Evolutionary conservation across 805 yeast species (phyloP).

Genomic region (Lipomyces chichibuensis): DNA sequence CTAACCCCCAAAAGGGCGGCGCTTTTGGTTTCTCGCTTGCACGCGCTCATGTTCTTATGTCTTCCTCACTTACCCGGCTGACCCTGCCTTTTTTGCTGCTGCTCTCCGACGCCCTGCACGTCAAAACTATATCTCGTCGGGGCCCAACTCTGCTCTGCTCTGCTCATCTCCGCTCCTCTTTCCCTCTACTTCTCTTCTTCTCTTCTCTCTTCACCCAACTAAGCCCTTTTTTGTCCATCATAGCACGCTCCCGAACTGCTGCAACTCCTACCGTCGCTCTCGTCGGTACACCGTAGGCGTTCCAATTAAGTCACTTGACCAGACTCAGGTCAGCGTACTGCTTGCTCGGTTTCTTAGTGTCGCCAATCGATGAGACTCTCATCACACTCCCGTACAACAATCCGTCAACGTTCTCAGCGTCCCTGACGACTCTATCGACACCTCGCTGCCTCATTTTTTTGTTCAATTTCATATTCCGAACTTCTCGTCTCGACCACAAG

Average conservation of each 20-base stretch:
- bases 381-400: neutral
- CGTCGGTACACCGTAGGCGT: neutral
- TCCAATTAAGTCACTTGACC: neutral
- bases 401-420: neutral
- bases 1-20: too few species aligned
- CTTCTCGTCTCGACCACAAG: constrained; percentile 2
- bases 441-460: neutral
- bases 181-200: neutral
- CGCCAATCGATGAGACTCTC: neutral
- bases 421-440: neutral
- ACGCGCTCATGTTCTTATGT: neutral
- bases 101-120: constrained; percentile 5
- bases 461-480: neutral
- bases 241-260: too few species aligned
- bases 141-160: constrained; percentile 16
- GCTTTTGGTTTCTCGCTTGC: neutral
- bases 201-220: neutral
- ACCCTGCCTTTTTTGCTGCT: neutral
- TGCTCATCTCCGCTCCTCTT: constrained; percentile 3
- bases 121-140: constrained; percentile 19
- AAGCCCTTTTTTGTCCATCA: neutral
- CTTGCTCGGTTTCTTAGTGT: neutral
- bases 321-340: neutral
- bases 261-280: neutral
- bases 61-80: neutral